Evolutionary conservation across 371 early-diverging fungal genomes (phyloP), one percentile per base, ranked within the genome.

Genomic region (Lichtheimia ramosa): DNA sequence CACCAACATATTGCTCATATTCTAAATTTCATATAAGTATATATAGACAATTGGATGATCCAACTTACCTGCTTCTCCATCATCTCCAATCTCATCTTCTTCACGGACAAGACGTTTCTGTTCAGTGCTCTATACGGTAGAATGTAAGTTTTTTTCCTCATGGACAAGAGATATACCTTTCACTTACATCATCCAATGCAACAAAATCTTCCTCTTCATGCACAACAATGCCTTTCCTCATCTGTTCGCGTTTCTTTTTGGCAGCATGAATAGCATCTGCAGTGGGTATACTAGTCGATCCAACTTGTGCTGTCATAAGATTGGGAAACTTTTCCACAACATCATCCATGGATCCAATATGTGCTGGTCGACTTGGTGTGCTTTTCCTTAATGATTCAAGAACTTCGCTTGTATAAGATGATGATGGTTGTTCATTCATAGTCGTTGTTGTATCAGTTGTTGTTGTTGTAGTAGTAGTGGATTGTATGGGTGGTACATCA

Each of bases 41-140:
- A 7, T 16, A 16, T n/a, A 13, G 18, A 15, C 51, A 15, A 43
- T 7, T 2, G 7, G 0, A 7, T 24, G n/a, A 24, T 49, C 24
- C 24, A 18, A 5, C 41, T 48, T 65, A 64, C 65, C 68, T 65
- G 68, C 82, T 67, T 74, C 79, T n/a, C 75, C 82, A 54, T 75
- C 81, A 61, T 83, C 83, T 5, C 61, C 76, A 27, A 77, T 56
- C 41, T 83, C 83, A 56, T 83, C 83, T 48, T 83, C 83, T 66
- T 83, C 83, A 48, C 83, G 71, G 14, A 79, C 64, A 24, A 83
- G 58, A 16, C 83, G 66, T 55, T 76, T 69, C 51, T 69, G 58
- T 48, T 56, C 54, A 8, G 54, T 59, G 16, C 20, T 34, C 34
- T 34, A 8, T 8, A 34, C 10, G n/a, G 18, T 48, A 42, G 28